Base-by-base conservation (phyloP, 306 rosid species). In the Vicia villosa region DNA sequence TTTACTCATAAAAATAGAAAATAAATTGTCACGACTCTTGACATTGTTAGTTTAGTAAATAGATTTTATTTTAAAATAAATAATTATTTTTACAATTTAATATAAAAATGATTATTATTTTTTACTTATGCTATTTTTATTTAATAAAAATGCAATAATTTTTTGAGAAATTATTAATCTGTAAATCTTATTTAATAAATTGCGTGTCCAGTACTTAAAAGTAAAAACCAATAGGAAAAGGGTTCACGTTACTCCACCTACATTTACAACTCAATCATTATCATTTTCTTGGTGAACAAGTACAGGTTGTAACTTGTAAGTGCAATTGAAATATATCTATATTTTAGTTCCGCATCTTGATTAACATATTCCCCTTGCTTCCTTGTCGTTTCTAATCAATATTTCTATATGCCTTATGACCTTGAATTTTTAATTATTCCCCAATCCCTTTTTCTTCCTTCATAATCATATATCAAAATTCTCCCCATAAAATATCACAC, bases 351-450 rank as follows among this genome's bases (percentile, higher is more conserved):
- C 38, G 82, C 81, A 78, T 89, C 89, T 75, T 40, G 57, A 13
- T 70, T 64, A 71, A 83, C 85, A 87, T 85, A 83, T 85, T 85
- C 87, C 72, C 76, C 36, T 63, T 63, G 21, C 43, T 60, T 13
- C 34, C 84, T 86, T 83, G 89, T 78, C 89, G 85, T 83, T 69
- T 70, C 79, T 68, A 72, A 71, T 80, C 76, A 77, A 81, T 40
- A 20, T 30, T 59, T 32, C 22, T 63, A 47, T 43, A 76, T 65
- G 68, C 82, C 51, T 67, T 20, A 51, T 69, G 58, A 17, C 74
- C 38, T 34, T 37, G 38, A 2, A 10, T 76, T 64, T 74, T 40
- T 74, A 54, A 56, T 40, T 21, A 61, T 55, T 81, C 68, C 32
- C 17, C 30, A 16, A 63, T 43, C 41, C 28, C 49, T 34, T 68